Base-by-base conservation (phyloP, 1,139 yeast species). In the Geotrichum histeridarum region DNA sequence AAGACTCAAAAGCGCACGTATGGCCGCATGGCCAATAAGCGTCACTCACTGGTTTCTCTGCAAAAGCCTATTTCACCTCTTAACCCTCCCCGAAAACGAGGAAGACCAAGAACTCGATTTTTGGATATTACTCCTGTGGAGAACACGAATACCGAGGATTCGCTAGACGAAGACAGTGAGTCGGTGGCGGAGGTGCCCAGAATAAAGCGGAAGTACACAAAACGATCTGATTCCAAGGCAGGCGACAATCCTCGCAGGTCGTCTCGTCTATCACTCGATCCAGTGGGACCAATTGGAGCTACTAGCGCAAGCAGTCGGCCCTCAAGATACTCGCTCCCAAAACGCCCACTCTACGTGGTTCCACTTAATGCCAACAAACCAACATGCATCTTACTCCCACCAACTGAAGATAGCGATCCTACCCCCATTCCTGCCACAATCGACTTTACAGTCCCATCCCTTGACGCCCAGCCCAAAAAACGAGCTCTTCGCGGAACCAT, bases 311-410 rank as follows among this genome's bases (percentile, higher is more conserved):
- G 46, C 14, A 44, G 38, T 12, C 12, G 27, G 11, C 38, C 22
- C n/a, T 6, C 35, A 14, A 14, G 48, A n/a, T 8, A 8, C 15
- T n/a, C 15, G 2, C n/a, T n/a, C 18, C 27, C 35, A 2, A 12
- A 14, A 27, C 51, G 51, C 14, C 51, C 51, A 6, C 44, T 48
- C 11, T 41, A 39, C 32, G 45, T 48, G 9, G 51, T 48, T 17
- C 51, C 51, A 8, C 51, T 48, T 8, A 48, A 48, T 39, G 35
- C 45, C n/a, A 42, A 41, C 15, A 48, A 39, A 15, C 51, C 51
- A 27, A 41, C 44, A 18, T 48, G 51, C 17, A 48, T 48, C 14
- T 18, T 48, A 8, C 17, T 39, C 15, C 45, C 51, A 6, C 51
- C 51, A 8, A 31, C 22, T 15, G 45, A 30, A 9, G 39, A 33